phyloP scores from a whole-genome alignment of 1,139 yeast genomes.

The Citeromyces hawaiiensis region DNA sequence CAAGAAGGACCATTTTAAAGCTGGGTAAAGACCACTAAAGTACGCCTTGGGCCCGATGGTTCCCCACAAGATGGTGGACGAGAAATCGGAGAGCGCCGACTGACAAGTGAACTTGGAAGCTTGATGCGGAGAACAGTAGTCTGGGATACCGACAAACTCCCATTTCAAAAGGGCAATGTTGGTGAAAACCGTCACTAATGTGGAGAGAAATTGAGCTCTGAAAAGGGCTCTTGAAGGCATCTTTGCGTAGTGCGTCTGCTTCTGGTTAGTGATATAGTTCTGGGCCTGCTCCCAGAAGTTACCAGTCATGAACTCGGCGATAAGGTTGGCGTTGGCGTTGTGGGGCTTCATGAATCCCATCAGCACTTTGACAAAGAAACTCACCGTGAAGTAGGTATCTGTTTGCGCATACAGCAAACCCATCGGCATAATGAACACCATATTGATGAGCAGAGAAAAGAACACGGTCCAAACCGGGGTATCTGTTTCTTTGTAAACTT shows the following conservation, averaged over 20 bases:
- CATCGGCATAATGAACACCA: constrained; percentile 41
- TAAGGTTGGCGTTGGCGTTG: constrained; percentile 1
- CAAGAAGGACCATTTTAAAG: constrained; percentile 28
- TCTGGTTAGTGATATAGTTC: constrained; percentile 1
- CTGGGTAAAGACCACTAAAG: constrained; percentile 25
- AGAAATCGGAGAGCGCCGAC: constrained; percentile 30
- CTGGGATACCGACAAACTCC: constrained; percentile 27
- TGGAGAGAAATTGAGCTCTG: constrained; percentile 35
- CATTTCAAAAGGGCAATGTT: constrained; percentile 29
- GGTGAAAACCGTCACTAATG: constrained; percentile 24
- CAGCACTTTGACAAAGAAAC: constrained; percentile 1
- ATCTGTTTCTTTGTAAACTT: constrained; percentile 9
- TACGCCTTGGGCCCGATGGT: constrained; percentile 44
- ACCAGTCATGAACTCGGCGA: constrained; percentile 1
- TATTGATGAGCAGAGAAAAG: constrained; percentile 35
- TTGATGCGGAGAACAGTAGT: constrained; percentile 34
- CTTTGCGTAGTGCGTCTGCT: constrained; percentile 15
- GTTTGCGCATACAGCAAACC: constrained; percentile 5
- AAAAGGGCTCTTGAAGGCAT: constrained; percentile 50
- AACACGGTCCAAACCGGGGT: constrained; percentile 45
- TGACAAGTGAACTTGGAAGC: constrained; percentile 34
- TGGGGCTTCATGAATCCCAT: constrained; percentile 1
- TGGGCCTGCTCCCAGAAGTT: constrained; percentile 1
- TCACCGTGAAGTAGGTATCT: not conserved
- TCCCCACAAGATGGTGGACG: constrained; percentile 55